Base-by-base conservation (phyloP, 2,329 filamentous ascomycete genomes). In the Lachnum nothofagi region DNA sequence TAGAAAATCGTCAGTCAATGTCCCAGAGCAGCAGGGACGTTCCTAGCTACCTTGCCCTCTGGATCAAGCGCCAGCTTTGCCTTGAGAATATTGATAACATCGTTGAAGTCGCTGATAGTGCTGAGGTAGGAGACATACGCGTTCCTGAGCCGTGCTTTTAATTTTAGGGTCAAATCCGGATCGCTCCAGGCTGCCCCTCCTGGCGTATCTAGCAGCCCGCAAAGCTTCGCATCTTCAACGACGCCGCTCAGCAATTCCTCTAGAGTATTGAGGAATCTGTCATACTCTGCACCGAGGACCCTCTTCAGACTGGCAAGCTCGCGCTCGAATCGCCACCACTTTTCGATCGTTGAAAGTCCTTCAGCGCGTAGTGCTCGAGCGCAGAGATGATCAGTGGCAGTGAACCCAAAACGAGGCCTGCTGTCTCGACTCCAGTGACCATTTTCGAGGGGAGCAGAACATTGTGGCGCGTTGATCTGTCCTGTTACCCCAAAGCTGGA, bases 341-440 rank as follows among this genome's bases (percentile, higher is more conserved):
- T 48, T 29, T 48, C 23, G n/a, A 48, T 39, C 19, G 35, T 17
- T 31, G 22, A 43, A 24, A 51, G 22, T n/a, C 46, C 51, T n/a
- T 53, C 23, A n/a, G n/a, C 4, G 25, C 38, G 22, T 52, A 54
- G 29, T 54, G 48, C 29, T 51, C 45, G 8, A 40, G 17, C 3
- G 38, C 35, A 6, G 44, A 52, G 6, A 52, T 46, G 29, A 54
- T 37, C 14, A 54, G 20, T 16, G 45, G 52, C 16, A 51, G n/a
- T 14, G 35, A 38, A 19, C 44, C 49, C n/a, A 54, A 38, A 9
- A 52, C 22, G 12, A 52, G 14, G 8, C 52, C 49, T 16, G 42
- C 45, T 22, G 37, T 43, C 41, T 53, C 51, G 10, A 53, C 37
- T 12, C 51, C 51, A 29, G 39, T 42, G 38, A 34, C 44, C 35